Evolutionary conservation across 75 land plant genomes (phyloP).

Genomic region (Picea glauca): DNA sequence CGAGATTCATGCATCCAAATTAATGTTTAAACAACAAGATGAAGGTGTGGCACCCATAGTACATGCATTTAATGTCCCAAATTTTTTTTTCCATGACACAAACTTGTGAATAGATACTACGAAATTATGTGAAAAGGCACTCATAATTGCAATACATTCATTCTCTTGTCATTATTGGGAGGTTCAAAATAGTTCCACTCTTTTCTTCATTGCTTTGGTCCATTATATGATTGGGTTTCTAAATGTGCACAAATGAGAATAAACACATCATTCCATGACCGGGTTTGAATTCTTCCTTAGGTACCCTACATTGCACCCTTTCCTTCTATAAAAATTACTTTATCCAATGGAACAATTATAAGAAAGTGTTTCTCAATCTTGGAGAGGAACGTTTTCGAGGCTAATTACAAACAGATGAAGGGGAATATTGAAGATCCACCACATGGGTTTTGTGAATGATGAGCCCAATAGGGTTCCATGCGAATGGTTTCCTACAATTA

Average conservation of each 20-base stretch:
- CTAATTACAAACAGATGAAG: too few relatives aligned
- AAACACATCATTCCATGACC: too few relatives aligned
- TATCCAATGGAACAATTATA: too few relatives aligned
- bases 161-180: constrained; percentile 94
- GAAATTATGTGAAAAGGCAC: constrained; percentile 85
- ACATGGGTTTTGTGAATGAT: too few relatives aligned
- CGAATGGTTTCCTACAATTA: too few relatives aligned
- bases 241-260: constrained; percentile 77
- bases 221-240: constrained; percentile 92
- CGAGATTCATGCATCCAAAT: neutral
- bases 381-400: too few relatives aligned
- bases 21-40: constrained; percentile 57
- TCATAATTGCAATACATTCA: constrained; percentile 69
- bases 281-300: too few relatives aligned
- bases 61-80: constrained; percentile 89
- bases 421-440: too few relatives aligned
- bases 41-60: constrained; percentile 93
- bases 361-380: too few relatives aligned
- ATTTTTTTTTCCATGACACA: constrained; percentile 89
- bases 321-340: too few relatives aligned
- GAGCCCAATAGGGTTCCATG: too few relatives aligned
- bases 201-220: constrained; percentile 86
- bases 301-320: too few relatives aligned
- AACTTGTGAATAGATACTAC: constrained; percentile 91
- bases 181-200: constrained; percentile 82